Conservation (phyloP, 2,329 filamentous ascomycete species). For the Ophidiomyces ophidiicola region DNA sequence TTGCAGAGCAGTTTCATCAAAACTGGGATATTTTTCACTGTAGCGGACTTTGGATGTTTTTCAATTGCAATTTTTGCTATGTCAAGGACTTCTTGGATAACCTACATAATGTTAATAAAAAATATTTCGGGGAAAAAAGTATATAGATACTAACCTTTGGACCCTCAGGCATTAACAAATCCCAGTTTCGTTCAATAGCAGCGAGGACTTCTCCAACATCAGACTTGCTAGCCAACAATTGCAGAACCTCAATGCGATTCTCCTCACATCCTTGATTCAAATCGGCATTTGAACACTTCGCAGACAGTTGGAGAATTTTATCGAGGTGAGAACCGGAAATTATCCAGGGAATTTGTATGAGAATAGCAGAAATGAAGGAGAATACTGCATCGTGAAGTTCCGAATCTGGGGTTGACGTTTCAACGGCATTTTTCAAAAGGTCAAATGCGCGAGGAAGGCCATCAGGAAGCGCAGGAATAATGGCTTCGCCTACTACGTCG, state of each 20-base stretch:
- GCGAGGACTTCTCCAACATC: slow-evolving; percentile 64
- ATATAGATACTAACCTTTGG: slow-evolving; percentile 23
- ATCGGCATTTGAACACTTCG: slow-evolving; percentile 53
- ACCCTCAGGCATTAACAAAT: slow-evolving; percentile 49
- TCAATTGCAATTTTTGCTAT: slow-evolving; percentile 61
- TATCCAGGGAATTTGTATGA: slow-evolving; percentile 82
- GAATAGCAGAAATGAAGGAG: slow-evolving; percentile 63
- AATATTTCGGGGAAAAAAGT: not conserved
- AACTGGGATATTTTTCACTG: slow-evolving; percentile 60
- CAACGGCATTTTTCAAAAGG: slow-evolving; percentile 56
- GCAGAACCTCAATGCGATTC: slow-evolving; percentile 56
- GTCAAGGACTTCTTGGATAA: slow-evolving; percentile 55
- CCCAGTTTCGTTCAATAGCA: slow-evolving; percentile 62
- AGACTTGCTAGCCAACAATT: slow-evolving; percentile 62
- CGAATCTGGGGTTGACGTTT: slow-evolving; percentile 41
- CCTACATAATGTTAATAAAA: slow-evolving; percentile 34
- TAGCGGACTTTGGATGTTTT: slow-evolving; percentile 61
- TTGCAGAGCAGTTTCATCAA: slow-evolving; percentile 52
- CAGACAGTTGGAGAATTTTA: slow-evolving; percentile 58
- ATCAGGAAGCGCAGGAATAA: slow-evolving; percentile 68
- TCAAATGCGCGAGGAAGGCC: slow-evolving; percentile 60
- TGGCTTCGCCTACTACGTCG: slow-evolving; percentile 73
- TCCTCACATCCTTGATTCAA: slow-evolving; percentile 52
- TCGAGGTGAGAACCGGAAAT: slow-evolving; percentile 64
- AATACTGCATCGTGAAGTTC: slow-evolving; percentile 73